Evolutionary conservation across 768 basidiomycete genomes (phyloP), one percentile per base, ranked within the genome.

Genomic region (Lyophyllum semitale): DNA sequence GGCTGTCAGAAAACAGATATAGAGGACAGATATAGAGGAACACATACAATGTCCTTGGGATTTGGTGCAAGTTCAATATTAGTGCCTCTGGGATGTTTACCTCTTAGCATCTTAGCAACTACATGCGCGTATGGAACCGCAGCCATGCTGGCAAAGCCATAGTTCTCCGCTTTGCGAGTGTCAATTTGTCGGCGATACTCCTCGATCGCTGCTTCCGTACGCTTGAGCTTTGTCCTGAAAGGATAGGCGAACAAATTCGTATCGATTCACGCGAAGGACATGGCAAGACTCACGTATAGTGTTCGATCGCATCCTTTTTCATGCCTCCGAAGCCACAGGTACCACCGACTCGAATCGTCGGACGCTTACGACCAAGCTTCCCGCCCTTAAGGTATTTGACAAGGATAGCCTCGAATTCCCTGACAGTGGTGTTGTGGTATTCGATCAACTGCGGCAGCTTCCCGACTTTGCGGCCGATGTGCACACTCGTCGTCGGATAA

Each of bases 351-450:
- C 83, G 81, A 59, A 95, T 85, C 2, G 78, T 89, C 1, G 97
- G 97, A 30, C 97, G 77, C 55, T 89, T 91, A 62, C 84, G 85
- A 45, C 82, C 92, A 33, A 95, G 78, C 63, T 77, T 83, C 1
- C 91, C 93, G 8, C 83, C 87, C 63, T 93, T 95, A 56, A 98
- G 81, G 69, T 97, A 98, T 51, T 84, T 85, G 53, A 98, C 96
- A 29, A 99, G 81, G 47, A 94, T 80, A 33, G 84, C 78, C 69
- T 99, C 97, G 54, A 98, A 83, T 63, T 96, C 88, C 45, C 90
- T 81, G n/a, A 99, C 96, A n/a, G 93, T 89, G 51, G 85, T 75
- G 69, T 98, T 98, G 70, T 95, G 93, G 63, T 87, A 89, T 53
- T 96, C 91, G 59, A 99, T 91, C 53, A 97, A 76, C 55, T 93